Conservation (phyloP, 1,284 basidiomycete species). For the Cerioporus squamosus region DNA sequence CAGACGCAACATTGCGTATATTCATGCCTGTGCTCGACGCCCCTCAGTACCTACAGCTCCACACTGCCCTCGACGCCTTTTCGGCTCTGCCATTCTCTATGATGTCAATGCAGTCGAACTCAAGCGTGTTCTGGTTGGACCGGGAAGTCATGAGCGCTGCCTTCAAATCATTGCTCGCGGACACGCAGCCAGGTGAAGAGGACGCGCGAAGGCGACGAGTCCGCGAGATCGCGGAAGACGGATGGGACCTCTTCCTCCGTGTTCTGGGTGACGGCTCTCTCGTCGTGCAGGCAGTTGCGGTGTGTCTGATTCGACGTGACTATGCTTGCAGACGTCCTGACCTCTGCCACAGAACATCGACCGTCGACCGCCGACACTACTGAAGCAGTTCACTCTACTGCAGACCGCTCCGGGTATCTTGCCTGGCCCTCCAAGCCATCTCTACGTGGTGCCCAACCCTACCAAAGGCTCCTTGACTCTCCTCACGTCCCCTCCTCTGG, state of each 20-base stretch:
- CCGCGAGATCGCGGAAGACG: constrained; percentile 66
- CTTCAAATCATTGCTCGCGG: constrained; percentile 44
- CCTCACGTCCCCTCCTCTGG: constrained; percentile 62
- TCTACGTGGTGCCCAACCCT: constrained; percentile 58
- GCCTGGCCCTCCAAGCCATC: constrained; percentile 39
- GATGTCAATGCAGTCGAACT: constrained; percentile 41
- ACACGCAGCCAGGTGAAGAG: constrained; percentile 40
- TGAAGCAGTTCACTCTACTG: constrained; percentile 77
- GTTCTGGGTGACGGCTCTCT: constrained; percentile 74
- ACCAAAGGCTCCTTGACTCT: constrained; percentile 52
- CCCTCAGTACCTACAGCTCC: constrained; percentile 84
- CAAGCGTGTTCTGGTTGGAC: constrained; percentile 67
- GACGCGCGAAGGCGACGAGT: constrained; percentile 52
- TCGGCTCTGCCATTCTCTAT: constrained; percentile 51
- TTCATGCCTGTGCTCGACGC: constrained; percentile 89
- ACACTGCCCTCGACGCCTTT: constrained; percentile 72
- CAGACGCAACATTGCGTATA: constrained; percentile 77
- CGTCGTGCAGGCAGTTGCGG: constrained; percentile 74
- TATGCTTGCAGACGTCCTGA: not conserved
- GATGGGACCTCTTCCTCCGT: constrained; percentile 81
- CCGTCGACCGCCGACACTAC: constrained; percentile 84
- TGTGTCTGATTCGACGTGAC: constrained; percentile 42
- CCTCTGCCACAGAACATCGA: constrained; percentile 72
- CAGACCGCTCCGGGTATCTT: constrained; percentile 58
- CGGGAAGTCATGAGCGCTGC: constrained; percentile 57